Conservation (phyloP, 2,329 filamentous ascomycete genomes). For the Cordyceps cateniannulata region DNA sequence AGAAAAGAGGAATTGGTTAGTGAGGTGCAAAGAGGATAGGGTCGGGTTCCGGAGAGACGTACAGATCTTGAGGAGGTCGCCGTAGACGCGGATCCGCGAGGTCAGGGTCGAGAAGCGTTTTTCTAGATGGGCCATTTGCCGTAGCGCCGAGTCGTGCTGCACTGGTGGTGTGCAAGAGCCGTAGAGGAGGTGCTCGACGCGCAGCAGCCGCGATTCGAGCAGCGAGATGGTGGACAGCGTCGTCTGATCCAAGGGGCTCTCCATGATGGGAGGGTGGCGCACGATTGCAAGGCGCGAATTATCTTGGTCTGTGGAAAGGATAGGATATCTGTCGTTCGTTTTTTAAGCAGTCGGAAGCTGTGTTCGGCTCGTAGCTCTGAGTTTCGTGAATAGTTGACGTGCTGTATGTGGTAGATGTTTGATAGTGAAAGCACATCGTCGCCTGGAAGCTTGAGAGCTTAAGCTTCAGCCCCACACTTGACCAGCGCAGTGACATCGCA, state of each 20-base stretch:
- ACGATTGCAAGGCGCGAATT: background rate
- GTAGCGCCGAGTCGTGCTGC: slow-evolving; percentile 34
- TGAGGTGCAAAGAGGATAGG: background rate
- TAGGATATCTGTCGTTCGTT: background rate
- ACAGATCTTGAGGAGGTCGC: slow-evolving; percentile 56
- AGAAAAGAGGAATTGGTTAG: background rate
- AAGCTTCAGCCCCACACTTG: background rate
- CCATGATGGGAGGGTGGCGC: slow-evolving; percentile 21
- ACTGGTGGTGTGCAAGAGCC: slow-evolving; percentile 32
- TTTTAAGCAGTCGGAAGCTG: background rate
- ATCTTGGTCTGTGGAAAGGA: background rate
- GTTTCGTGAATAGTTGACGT: background rate
- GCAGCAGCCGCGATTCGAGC: slow-evolving; percentile 51
- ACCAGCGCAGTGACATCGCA: background rate
- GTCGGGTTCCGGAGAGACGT: slow-evolving; percentile 21
- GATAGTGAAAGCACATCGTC: background rate
- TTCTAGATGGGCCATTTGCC: slow-evolving; percentile 45
- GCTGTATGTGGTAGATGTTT: background rate
- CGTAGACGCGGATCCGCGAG: slow-evolving; percentile 48
- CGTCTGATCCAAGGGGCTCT: slow-evolving; percentile 41
- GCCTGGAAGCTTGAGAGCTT: background rate
- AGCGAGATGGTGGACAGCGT: slow-evolving; percentile 49
- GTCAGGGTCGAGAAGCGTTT: slow-evolving; percentile 45
- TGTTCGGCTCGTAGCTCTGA: background rate
- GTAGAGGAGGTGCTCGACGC: slow-evolving; percentile 53